Percentiles rank a stretch among this genome's conserved stretches.
Evolutionary conservation across 805 yeast species (phyloP).

Genomic region (Teunomyces funiuensis): DNA sequence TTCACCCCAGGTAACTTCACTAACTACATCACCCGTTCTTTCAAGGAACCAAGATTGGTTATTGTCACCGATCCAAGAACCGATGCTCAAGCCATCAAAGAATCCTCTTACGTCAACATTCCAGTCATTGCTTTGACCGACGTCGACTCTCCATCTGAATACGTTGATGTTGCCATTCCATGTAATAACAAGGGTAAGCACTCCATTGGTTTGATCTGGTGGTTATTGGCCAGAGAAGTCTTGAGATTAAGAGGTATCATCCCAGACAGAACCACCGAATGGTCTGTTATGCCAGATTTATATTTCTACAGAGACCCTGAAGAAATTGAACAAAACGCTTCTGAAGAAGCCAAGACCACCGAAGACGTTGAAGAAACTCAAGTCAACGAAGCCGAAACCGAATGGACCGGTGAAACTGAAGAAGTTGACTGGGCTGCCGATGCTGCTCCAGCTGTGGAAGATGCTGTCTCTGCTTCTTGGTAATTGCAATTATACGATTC

Average conservation of each 20-base stretch:
- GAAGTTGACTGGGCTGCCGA: constrained; percentile 67
- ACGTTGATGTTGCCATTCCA: constrained; percentile 99
- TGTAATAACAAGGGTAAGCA: constrained; percentile 99
- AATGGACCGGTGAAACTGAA: constrained; percentile 57
- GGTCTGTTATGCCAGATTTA: constrained; percentile 99
- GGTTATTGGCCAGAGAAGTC: constrained; percentile 98
- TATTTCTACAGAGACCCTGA: constrained; percentile 99
- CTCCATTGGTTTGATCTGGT: constrained; percentile 99
- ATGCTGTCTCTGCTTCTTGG: constrained; percentile 65
- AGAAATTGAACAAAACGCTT: constrained; percentile 85
- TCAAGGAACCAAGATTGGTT: constrained; percentile 99
- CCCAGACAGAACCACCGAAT: constrained; percentile 93
- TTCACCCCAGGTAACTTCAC: constrained; percentile 99
- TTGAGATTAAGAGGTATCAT: constrained; percentile 97
- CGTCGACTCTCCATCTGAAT: constrained; percentile 98
- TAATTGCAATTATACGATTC: constrained; percentile 19
- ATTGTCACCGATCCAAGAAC: constrained; percentile 99
- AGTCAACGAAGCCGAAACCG: constrained; percentile 56
- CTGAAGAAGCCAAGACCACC: constrained; percentile 50
- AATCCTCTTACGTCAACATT: constrained; percentile 99
- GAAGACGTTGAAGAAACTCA: constrained; percentile 64
- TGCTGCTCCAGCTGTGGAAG: constrained; percentile 64
- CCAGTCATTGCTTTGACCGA: constrained; percentile 99
- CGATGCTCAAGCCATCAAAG: constrained; percentile 99
- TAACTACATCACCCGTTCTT: constrained; percentile 99